Evolutionary conservation across 2,329 filamentous ascomycete species (phyloP), one percentile per base, ranked within the genome.

Genomic region (Tolypocladium paradoxum): DNA sequence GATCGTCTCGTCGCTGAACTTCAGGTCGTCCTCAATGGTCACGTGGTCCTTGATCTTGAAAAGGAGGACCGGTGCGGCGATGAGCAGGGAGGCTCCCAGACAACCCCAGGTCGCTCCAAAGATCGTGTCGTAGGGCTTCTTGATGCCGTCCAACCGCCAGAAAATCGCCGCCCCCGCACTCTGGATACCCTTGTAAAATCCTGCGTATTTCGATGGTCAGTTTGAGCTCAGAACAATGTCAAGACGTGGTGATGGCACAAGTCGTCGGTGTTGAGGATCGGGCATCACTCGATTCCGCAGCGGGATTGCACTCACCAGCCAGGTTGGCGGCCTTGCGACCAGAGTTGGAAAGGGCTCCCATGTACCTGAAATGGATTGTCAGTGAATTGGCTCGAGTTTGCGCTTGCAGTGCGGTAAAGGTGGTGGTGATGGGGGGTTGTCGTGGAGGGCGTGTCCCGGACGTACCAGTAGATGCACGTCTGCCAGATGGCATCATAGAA

Each of bases 331-430:
- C 81, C 69, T 90, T 92, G 68, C 91, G 89, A 56, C 88, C 83
- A 58, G 92, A 95, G 80, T 97, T 97, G 65, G 88, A 91, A 45
- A 96, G 77, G 8, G 91, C 82, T 50, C 92, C 92, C 87, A 97
- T 96, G 74, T 87, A 91, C 85, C 84, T 87, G 22, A 18, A 3
- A 43, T 24, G 33, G 11, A 2, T 22, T n/a, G 47, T 53, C 22
- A 53, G 48, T 31, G 22, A 43, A 3, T 4, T 16, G 22, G 38
- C 8, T 22, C 37, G 37, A 11, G n/a, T n/a, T 24, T 20, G 20
- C 8, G 37, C n/a, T n/a, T n/a, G 37, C 8, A 11, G 36, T 18
- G 36, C 36, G 18, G 9, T 14, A 6, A 24, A 18, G 9, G 37
- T 5, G 38, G 9, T 24, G 38, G n/a, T n/a, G n/a, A n/a, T 24